Evolutionary conservation across 2,329 filamentous ascomycete species (phyloP), one percentile per base, ranked within the genome.

Genomic region (Exophiala sp.): DNA sequence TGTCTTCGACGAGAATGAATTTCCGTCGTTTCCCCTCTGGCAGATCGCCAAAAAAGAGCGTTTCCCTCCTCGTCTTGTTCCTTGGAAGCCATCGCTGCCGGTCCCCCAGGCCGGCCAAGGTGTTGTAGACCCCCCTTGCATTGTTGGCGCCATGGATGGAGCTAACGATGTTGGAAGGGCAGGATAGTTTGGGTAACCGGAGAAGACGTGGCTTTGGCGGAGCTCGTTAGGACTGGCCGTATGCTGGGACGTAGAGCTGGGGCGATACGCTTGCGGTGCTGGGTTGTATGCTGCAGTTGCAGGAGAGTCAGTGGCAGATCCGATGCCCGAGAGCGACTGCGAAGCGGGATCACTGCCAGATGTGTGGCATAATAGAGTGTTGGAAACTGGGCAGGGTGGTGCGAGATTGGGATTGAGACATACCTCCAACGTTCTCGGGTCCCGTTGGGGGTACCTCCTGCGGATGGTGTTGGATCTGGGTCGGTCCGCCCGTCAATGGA

Each of bases 1-100:
- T 83, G 66, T 97, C 91, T 59, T 96, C 90, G 22, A 97, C 89
- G 8, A 97, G 80, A 60, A 97, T 95, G 68, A 97, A 97, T 69
- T 96, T 97, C 65, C 91, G 85, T 64, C 88, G 88, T 72, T 95
- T 95, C 45, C 85, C 83, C 63, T 93, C 88, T 1, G 90, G 89
- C 45, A 95, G 79, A 58, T 93, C 85, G 42, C 88, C 88, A 67
- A 96, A 96, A n/a, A 38, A 96, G 79, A 42, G 82, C 81, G 13
- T 82, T 78, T 45, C 83, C 75, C 55, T 76, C 73, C 52, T 78
- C 74, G 58, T 78, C 48, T 38, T 56, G 47, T 18, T 59, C 53
- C 21, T 53, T 51, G 7, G 64, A 62, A 16, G 58, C 51, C 58
- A 62, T 60, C 3, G 58, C 51, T 16, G 57, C 55, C 9, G 52